phyloP scores from a whole-genome alignment of 805 yeast species.

The Ogataea saltuana region DNA sequence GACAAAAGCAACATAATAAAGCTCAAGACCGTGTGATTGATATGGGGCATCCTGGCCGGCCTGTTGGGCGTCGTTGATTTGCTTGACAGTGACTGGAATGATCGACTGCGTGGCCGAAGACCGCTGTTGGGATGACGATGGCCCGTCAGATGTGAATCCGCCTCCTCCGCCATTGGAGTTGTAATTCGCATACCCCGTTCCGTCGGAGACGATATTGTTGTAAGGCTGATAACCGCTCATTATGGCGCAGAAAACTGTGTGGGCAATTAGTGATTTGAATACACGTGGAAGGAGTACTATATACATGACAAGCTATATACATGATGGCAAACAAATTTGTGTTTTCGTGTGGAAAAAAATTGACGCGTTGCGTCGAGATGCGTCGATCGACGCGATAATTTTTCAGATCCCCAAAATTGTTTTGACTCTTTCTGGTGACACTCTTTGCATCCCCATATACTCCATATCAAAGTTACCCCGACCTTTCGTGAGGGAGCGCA shows the following conservation, averaged over 20 bases:
- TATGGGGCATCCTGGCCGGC: conserved; percentile 69
- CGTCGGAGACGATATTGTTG: conserved; percentile 36
- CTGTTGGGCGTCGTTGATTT: conserved; percentile 62
- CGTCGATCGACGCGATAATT: not conserved
- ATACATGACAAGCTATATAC: not conserved
- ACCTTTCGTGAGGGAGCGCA: conserved; percentile 87
- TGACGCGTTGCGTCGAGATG: conserved; percentile 1
- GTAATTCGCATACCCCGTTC: conserved; percentile 40
- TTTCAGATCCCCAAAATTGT: conserved; percentile 29
- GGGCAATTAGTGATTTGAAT: too few relatives aligned
- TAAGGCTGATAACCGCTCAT: conserved; percentile 41
- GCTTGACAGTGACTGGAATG: conserved; percentile 75
- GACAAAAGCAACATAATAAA: conserved; percentile 63
- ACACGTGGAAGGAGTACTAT: not conserved
- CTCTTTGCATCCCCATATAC: conserved; percentile 70
- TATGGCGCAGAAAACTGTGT: too few relatives aligned
- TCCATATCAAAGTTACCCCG: conserved; percentile 82
- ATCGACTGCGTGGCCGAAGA: conserved; percentile 37
- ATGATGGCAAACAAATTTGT: conserved; percentile 6
- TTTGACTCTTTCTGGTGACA: conserved; percentile 51
- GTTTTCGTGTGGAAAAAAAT: conserved; percentile 3
- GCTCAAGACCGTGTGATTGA: conserved; percentile 55
- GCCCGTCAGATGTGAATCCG: conserved; percentile 33
- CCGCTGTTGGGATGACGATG: conserved; percentile 25
- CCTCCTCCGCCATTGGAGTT: conserved; percentile 27